Evolutionary conservation across 495 filamentous ascomycete species (phyloP).

Genomic region (Coniosporium apollinis): DNA sequence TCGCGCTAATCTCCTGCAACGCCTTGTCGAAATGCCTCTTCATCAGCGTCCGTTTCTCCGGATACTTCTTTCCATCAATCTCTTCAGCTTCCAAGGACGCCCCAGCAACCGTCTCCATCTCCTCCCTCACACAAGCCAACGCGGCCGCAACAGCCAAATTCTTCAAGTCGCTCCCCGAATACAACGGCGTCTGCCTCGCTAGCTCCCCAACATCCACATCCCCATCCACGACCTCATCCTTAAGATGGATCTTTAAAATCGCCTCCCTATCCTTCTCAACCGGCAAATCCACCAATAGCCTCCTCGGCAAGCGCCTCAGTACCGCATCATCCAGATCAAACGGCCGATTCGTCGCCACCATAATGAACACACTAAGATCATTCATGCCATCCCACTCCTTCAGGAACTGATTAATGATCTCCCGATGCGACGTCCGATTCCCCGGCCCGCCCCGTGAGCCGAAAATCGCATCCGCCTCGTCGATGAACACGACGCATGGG

Average conservation of each 20-base stretch:
- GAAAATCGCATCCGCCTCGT: slow-evolving; percentile 89
- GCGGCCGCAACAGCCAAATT: slow-evolving; percentile 85
- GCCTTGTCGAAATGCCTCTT: slow-evolving; percentile 66
- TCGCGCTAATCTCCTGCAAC: slow-evolving; percentile 77
- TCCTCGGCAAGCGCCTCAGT: slow-evolving; percentile 63
- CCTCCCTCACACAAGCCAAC: slow-evolving; percentile 72
- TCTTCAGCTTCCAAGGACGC: slow-evolving; percentile 17
- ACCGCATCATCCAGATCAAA: slow-evolving; percentile 95
- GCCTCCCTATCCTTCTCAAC: slow-evolving; percentile 55
- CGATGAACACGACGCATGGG: slow-evolving; percentile 92
- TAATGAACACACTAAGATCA: slow-evolving; percentile 78
- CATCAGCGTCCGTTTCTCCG: slow-evolving; percentile 47
- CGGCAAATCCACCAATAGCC: slow-evolving; percentile 78
- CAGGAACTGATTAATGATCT: slow-evolving; percentile 94
- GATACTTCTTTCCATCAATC: slow-evolving; percentile 33
- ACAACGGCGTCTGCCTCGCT: slow-evolving; percentile 67
- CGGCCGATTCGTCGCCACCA: slow-evolving; percentile 95
- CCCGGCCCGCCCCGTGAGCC: slow-evolving; percentile 46
- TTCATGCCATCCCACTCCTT: slow-evolving; percentile 97
- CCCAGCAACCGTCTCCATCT: slow-evolving; percentile 34
- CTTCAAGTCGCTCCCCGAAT: slow-evolving; percentile 93
- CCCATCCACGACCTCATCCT: slow-evolving; percentile 51
- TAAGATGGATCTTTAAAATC: slow-evolving; percentile 75
- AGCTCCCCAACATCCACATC: slow-evolving; percentile 54
- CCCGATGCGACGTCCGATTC: slow-evolving; percentile 51